phyloP scores from a whole-genome alignment of 306 rosid genomes.

The Cicer bijugum region DNA sequence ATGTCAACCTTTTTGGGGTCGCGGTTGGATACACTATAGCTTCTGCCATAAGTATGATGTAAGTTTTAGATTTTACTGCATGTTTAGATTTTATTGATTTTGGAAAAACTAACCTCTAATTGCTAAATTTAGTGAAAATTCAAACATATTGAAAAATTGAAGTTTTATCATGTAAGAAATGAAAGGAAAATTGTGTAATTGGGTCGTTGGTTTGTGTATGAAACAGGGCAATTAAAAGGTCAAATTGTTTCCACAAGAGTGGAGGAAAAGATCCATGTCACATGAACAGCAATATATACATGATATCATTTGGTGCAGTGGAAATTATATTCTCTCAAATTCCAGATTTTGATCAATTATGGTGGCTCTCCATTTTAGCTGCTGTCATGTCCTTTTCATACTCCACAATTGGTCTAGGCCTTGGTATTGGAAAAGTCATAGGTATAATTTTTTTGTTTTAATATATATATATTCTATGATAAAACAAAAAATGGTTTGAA shows the following conservation, averaged over 20 bases:
- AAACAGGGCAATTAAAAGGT: slow-evolving; percentile 79
- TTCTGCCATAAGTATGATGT: slow-evolving; percentile 82
- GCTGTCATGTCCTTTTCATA: slow-evolving; percentile 91
- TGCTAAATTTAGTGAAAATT: no score
- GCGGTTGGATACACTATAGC: slow-evolving; percentile 88
- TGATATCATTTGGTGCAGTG: slow-evolving; percentile 73
- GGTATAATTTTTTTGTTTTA: slow-evolving; percentile 47
- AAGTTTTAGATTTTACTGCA: slow-evolving; percentile 36
- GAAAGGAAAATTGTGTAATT: slow-evolving; percentile 33
- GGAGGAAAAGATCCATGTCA: slow-evolving; percentile 67
- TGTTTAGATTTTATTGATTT: no score
- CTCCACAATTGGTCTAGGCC: slow-evolving; percentile 82
- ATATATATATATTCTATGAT: background rate
- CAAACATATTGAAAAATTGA: no score
- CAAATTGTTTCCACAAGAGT: slow-evolving; percentile 71
- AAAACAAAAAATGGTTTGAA: background rate
- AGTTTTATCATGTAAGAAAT: background rate
- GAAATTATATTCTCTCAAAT: slow-evolving; percentile 78
- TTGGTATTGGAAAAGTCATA: slow-evolving; percentile 68
- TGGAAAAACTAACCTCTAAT: no score
- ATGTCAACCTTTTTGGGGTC: slow-evolving; percentile 69
- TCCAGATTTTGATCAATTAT: slow-evolving; percentile 74
- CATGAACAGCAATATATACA: slow-evolving; percentile 71
- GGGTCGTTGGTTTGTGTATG: background rate
- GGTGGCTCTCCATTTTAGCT: slow-evolving; percentile 92